Evolutionary conservation across 2,329 filamentous ascomycete genomes (phyloP).

Genomic region (Aureobasidium subglaciale): DNA sequence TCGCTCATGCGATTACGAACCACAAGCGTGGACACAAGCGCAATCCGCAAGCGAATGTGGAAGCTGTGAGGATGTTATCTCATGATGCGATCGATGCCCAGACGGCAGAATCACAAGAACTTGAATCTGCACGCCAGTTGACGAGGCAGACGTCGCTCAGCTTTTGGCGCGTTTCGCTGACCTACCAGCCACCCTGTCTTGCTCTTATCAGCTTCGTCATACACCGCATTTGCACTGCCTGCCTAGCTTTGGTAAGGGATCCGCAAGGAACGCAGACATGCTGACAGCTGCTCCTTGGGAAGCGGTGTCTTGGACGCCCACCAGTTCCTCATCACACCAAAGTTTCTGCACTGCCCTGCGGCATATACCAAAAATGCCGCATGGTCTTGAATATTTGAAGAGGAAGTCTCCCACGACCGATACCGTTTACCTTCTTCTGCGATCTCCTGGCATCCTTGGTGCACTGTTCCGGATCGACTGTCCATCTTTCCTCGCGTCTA

Average conservation of each 20-base stretch:
- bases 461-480: slow-evolving; percentile 2
- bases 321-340: neutral
- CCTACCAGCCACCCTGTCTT: neutral
- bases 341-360: slow-evolving; percentile 8
- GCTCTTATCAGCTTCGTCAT: neutral
- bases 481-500: neutral
- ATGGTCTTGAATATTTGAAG: neutral
- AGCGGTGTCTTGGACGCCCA: neutral
- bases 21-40: neutral
- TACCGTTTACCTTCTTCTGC: neutral
- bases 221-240: neutral
- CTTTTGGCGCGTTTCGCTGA: too few species aligned
- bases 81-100: neutral
- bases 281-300: neutral
- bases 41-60: neutral
- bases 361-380: slow-evolving; percentile 8
- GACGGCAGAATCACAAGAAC: neutral
- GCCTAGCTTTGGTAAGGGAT: too few species aligned
- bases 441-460: neutral
- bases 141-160: too few species aligned
- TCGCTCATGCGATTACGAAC: neutral
- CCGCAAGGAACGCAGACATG: neutral
- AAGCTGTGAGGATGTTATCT: neutral
- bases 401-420: neutral
- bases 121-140: neutral